Percentiles rank a stretch among this genome's conserved stretches.
phyloP scores from a whole-genome alignment of 2,329 filamentous ascomycete species.

The Phyllosticta citribraziliensis region DNA sequence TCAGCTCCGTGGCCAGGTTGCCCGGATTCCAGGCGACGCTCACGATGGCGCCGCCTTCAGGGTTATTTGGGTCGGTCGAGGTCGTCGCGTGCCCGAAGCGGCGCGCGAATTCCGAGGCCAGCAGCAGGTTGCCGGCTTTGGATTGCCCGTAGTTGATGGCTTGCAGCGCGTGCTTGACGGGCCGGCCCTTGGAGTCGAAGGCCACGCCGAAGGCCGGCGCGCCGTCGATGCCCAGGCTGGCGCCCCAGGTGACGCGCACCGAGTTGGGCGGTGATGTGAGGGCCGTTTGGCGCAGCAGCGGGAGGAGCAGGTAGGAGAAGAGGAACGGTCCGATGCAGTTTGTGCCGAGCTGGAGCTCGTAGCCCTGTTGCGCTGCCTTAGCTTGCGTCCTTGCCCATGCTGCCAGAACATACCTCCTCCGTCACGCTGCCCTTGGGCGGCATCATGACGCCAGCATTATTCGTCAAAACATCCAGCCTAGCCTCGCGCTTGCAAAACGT shows the following conservation, averaged over 20 bases:
- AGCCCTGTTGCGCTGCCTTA: constrained; percentile 10
- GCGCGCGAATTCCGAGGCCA: constrained; percentile 16
- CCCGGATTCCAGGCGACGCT: constrained; percentile 31
- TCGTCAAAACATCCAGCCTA: constrained; percentile 33
- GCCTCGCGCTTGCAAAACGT: constrained; percentile 29
- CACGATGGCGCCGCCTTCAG: constrained; percentile 12
- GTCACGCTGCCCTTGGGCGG: constrained; percentile 18
- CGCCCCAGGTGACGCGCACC: constrained; percentile 29
- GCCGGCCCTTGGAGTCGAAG: constrained; percentile 7
- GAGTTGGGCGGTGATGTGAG: constrained; percentile 14
- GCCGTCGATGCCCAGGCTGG: constrained; percentile 14
- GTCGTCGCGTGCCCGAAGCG: constrained; percentile 11
- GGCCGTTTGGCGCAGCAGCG: constrained; percentile 25
- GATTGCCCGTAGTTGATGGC: constrained; percentile 17
- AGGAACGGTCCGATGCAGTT: constrained; percentile 34
- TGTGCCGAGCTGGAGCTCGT: constrained; percentile 28
- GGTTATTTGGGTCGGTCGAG: not conserved
- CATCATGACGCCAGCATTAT: constrained; percentile 27
- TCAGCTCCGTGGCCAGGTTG: constrained; percentile 30
- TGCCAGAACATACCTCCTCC: not conserved
- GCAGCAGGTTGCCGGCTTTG: constrained; percentile 22
- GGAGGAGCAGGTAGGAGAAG: constrained; percentile 30
- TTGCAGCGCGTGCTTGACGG: not conserved
- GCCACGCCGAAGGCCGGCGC: constrained; percentile 11
- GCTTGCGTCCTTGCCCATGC: too few species aligned